Evolutionary conservation across 129 eudicot genomes (phyloP).

Genomic region (Arctium minus): DNA sequence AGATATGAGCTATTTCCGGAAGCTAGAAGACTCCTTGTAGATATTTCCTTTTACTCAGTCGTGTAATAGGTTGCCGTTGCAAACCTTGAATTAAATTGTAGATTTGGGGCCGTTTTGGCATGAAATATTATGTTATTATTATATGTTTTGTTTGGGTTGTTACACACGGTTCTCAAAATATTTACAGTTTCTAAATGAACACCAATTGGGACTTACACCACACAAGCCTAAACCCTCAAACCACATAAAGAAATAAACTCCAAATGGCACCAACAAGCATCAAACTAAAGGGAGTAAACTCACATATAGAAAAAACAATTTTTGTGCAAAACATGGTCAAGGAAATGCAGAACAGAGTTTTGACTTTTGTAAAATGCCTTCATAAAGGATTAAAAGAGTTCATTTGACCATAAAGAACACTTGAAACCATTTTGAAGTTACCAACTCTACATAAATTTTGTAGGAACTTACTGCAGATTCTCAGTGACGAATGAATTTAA

Average conservation of each 20-base stretch:
- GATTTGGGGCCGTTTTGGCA: too few species aligned
- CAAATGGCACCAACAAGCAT: not conserved
- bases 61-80: too few species aligned
- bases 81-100: too few species aligned
- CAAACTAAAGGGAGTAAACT: not conserved
- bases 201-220: not conserved
- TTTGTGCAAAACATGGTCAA: slow-evolving; percentile 1
- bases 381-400: not conserved
- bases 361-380: not conserved
- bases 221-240: not conserved
- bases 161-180: too few species aligned
- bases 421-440: not conserved
- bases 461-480: not conserved
- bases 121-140: too few species aligned
- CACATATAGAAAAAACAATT: not conserved
- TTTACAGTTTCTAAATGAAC: too few species aligned
- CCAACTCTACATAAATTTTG: not conserved
- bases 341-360: slow-evolving; percentile 1
- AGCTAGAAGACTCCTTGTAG: too few species aligned
- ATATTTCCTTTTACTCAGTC: too few species aligned
- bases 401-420: not conserved
- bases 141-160: too few species aligned
- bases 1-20: too few species aligned
- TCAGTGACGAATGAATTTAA: not conserved
- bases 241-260: not conserved